Conservation (phyloP, 2,329 filamentous ascomycete species). For the Fusarium buharicum region DNA sequence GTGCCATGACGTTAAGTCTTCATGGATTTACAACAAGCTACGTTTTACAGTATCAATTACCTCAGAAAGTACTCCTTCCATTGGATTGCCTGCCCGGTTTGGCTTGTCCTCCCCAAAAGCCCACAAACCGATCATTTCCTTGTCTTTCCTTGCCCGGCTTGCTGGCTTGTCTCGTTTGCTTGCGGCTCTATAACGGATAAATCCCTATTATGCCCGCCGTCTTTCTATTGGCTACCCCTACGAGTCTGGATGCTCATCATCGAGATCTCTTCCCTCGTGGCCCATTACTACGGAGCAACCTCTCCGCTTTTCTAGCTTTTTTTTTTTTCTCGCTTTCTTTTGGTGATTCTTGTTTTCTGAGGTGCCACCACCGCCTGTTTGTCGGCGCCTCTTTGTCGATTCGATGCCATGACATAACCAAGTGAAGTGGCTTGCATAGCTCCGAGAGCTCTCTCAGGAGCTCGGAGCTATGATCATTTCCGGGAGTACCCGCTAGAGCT, state of each 20-base stretch:
- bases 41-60: constrained; percentile 1
- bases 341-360: constrained; percentile 22
- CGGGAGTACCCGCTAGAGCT: constrained; percentile 20
- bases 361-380: constrained; percentile 19
- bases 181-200: constrained; percentile 4
- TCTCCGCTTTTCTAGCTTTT: constrained; percentile 13
- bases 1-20: constrained; percentile 19
- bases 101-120: neutral
- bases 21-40: neutral
- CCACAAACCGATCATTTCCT: constrained; percentile 1
- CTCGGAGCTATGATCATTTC: neutral
- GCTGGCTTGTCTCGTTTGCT: neutral
- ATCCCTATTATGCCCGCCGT: constrained; percentile 1
- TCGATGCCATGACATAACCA: constrained; percentile 10
- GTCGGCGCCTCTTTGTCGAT: neutral
- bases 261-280: constrained; percentile 35
- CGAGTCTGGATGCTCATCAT: constrained; percentile 18
- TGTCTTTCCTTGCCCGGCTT: neutral
- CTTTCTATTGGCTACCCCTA: constrained; percentile 14
- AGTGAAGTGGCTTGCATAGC: constrained; percentile 9
- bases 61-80: constrained; percentile 4
- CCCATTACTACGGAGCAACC: constrained; percentile 26
- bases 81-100: neutral
- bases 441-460: neutral
- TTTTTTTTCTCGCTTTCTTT: neutral